These are phyloP conservation scores for Chalaropsis ovoidea DNA, from an alignment of 2,329 filamentous ascomycete genomes.

Conservation along the genomic window DNA sequence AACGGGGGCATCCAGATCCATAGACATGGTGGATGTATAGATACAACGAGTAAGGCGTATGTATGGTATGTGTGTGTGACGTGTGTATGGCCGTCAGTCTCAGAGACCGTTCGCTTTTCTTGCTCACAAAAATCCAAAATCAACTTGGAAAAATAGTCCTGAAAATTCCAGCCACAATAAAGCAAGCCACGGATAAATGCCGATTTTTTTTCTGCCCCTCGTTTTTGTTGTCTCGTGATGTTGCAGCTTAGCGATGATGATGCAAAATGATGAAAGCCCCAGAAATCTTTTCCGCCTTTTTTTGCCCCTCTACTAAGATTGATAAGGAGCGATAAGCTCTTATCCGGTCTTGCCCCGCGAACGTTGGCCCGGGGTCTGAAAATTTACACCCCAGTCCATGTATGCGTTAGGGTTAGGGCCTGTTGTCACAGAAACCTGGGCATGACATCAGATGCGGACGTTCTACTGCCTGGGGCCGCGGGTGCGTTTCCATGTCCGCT, in stretches of 20 bases:
- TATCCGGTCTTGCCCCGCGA: constrained; percentile 23
- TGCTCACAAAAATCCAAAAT: not conserved
- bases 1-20: constrained; percentile 39
- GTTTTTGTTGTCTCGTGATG: not conserved
- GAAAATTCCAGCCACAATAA: not conserved
- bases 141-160: too few relatives aligned
- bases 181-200: not conserved
- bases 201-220: not conserved
- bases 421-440: constrained; percentile 10
- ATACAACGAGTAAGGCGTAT: too few relatives aligned
- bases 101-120: too few relatives aligned
- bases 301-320: constrained; percentile 23
- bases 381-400: constrained; percentile 3
- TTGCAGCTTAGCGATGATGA: not conserved
- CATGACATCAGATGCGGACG: not conserved
- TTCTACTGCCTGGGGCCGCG: too few relatives aligned
- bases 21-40: constrained; percentile 31
- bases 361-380: not conserved
- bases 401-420: not conserved
- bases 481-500: not conserved
- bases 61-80: not conserved
- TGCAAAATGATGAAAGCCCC: constrained; percentile 22
- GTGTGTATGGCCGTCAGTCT: not conserved
- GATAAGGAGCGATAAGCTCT: constrained; percentile 24
- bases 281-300: constrained; percentile 14